Percentiles rank a stretch among this genome's conserved stretches.
phyloP scores from a whole-genome alignment of 1,139 yeast genomes.

The Sugiyamaella novakii region DNA sequence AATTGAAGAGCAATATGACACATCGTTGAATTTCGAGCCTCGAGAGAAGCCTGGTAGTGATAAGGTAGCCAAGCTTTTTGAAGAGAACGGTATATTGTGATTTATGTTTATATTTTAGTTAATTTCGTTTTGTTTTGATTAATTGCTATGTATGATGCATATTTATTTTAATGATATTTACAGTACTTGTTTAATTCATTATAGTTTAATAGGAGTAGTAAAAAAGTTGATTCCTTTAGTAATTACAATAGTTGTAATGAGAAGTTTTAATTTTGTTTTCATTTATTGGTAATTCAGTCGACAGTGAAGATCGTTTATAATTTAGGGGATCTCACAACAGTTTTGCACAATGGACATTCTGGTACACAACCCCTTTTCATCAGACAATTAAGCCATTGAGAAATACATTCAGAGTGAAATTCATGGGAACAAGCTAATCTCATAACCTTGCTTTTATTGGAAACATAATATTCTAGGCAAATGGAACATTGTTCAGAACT shows the following conservation, averaged over 20 bases:
- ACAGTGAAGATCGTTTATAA: no score
- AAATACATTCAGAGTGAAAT: slow-evolving; percentile 46
- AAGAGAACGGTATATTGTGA: slow-evolving; percentile 39
- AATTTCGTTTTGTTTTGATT: slow-evolving; percentile 3
- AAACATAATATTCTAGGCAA: slow-evolving; percentile 45
- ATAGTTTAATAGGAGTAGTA: no score
- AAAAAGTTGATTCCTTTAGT: no score
- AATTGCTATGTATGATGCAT: slow-evolving; percentile 12
- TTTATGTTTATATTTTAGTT: background rate
- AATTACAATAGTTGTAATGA: no score
- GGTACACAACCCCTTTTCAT: slow-evolving; percentile 29
- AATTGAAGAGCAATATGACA: slow-evolving; percentile 78
- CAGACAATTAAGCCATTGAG: slow-evolving; percentile 44
- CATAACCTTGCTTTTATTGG: slow-evolving; percentile 42
- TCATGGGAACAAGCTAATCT: slow-evolving; percentile 49
- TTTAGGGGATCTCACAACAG: slow-evolving; percentile 33
- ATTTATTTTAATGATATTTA: slow-evolving; percentile 17
- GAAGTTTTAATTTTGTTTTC: no score
- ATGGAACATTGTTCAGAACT: slow-evolving; percentile 46
- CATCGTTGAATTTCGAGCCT: slow-evolving; percentile 76
- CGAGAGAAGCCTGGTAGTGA: slow-evolving; percentile 47
- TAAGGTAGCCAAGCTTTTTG: slow-evolving; percentile 35
- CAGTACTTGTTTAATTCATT: slow-evolving; percentile 5
- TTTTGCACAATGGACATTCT: slow-evolving; percentile 44
- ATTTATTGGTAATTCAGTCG: no score